phyloP scores from a whole-genome alignment of 2,329 filamentous ascomycete genomes.

The Scolecobasidium constrictum region DNA sequence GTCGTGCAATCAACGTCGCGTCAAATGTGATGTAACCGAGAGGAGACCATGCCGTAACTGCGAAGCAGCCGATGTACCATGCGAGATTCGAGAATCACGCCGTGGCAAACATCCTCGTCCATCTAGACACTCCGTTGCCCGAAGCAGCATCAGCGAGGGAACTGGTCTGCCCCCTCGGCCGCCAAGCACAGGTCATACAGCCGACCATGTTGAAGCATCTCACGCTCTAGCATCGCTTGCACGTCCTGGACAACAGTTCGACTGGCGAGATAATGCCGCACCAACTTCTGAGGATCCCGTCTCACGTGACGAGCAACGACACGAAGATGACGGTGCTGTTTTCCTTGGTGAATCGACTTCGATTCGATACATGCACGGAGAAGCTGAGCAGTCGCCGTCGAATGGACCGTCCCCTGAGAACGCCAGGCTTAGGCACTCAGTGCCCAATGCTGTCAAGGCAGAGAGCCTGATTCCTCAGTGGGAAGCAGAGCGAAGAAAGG shows the following conservation, averaged over 20 bases:
- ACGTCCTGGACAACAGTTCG: background rate
- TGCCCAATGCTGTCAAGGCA: slow-evolving; percentile 22
- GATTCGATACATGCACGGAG: slow-evolving; percentile 38
- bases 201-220: background rate
- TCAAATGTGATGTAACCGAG: slow-evolving; percentile 36
- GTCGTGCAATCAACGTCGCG: slow-evolving; percentile 33
- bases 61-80: slow-evolving; percentile 23
- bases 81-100: slow-evolving; percentile 31
- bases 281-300: background rate
- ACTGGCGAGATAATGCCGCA: background rate
- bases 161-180: slow-evolving; percentile 15
- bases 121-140: slow-evolving; percentile 15
- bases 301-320: background rate
- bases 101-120: slow-evolving; percentile 28
- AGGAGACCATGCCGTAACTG: slow-evolving; percentile 34
- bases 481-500: slow-evolving; percentile 20
- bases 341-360: slow-evolving; percentile 39
- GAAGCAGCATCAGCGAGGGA: background rate
- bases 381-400: slow-evolving; percentile 18
- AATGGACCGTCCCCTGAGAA: slow-evolving; percentile 8
- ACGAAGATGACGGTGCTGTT: slow-evolving; percentile 19
- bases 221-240: background rate
- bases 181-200: background rate
- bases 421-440: slow-evolving; percentile 18
- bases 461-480: slow-evolving; percentile 28